phyloP scores from a whole-genome alignment of 352 stramenopile genomes.

The Pythium utonaiense region DNA sequence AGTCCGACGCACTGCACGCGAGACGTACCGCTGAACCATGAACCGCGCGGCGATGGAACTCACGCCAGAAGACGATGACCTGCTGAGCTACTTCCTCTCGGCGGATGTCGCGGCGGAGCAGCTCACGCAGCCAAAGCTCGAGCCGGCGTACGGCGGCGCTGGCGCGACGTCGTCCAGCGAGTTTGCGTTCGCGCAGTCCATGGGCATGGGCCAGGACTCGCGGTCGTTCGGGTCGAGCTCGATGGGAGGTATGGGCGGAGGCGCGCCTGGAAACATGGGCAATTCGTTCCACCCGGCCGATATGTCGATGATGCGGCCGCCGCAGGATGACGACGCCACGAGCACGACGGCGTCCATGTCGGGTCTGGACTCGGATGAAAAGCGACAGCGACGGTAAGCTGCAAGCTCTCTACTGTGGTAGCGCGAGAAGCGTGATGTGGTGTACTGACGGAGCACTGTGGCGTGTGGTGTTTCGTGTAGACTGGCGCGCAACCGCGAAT shows the following conservation, averaged over 20 bases:
- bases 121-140: constrained; percentile 31
- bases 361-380: constrained; percentile 64
- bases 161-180: constrained; percentile 1
- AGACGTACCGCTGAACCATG: background rate
- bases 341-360: constrained; percentile 30
- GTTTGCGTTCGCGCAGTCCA: constrained; percentile 26
- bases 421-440: too few species aligned
- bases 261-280: constrained; percentile 32
- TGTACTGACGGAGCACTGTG: background rate
- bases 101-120: constrained; percentile 66
- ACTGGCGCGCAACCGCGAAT: constrained; percentile 85
- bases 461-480: constrained; percentile 7
- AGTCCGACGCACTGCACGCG: background rate
- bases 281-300: constrained; percentile 47
- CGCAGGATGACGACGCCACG: constrained; percentile 45
- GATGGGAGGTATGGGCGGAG: background rate
- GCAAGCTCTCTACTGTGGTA: too few species aligned
- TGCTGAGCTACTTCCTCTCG: constrained; percentile 86
- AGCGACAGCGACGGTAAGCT: constrained; percentile 59
- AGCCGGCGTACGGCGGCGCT: constrained; percentile 19
- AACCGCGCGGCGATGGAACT: constrained; percentile 58
- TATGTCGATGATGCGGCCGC: constrained; percentile 54
- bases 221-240: constrained; percentile 14
- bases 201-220: constrained; percentile 23
- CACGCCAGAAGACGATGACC: constrained; percentile 80